Evolutionary conservation across 768 basidiomycete genomes (phyloP), one percentile per base, ranked within the genome.

Genomic region (Hemileccinum rubropunctum): DNA sequence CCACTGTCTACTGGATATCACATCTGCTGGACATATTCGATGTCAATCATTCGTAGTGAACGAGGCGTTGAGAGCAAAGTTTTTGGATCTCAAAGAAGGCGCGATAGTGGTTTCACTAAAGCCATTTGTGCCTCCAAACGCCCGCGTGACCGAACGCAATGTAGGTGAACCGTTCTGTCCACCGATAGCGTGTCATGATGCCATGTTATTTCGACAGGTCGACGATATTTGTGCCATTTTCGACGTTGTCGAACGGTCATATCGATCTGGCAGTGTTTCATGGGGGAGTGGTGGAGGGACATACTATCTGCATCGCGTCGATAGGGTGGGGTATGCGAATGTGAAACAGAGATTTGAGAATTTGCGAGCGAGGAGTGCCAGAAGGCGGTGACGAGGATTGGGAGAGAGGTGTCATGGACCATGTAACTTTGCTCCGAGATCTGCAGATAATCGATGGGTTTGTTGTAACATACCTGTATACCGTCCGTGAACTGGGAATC

Each of bases 71-170:
- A 78, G 88, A 39, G 84, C 88, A 26, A 88, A 92, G 61, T 98
- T 98, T 70, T 74, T 99, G 47, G 97, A 99, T 62, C 73, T 98
- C 52, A 97, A 93, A 62, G 91, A 95, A 51, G 91, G 91, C 17
- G 92, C 94, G 0, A 84, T 84, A 42, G 88, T 99, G 41, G 81
- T 98, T 33, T 93, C 91, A 17, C 72, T 99, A 15, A 83, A 86
- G 51, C 91, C 93, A 1, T 97, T 91, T 54, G 85, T 94, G 48
- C 79, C 85, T 28, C 80, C 82, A 0, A 74, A 86, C 57, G 86
- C 84, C 37, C 82, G 89, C 33, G 74, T 97, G 50, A 91, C 88
- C 0, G 86, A 92, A 58, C 86, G 88, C 39, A 95, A 93, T 57
- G 86, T 89, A 57, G 47, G 84, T 64, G 41, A 13, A 20, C 21